Base-by-base conservation (phyloP, 1,284 basidiomycete genomes). In the Trametes pubescens region DNA sequence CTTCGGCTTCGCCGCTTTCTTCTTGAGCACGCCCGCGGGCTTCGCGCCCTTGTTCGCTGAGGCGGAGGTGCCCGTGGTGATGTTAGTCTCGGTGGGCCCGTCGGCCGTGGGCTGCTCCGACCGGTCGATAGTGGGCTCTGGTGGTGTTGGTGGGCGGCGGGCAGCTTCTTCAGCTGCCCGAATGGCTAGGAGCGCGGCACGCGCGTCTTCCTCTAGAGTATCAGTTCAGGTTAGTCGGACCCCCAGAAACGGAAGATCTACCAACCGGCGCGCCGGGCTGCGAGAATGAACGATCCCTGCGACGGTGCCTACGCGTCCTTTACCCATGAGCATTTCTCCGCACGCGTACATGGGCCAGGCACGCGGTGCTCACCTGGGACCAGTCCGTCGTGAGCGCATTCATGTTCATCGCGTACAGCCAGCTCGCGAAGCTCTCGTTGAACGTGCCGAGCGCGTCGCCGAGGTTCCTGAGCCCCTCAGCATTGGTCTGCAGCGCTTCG, bases 371-470 rank as follows among this genome's bases (percentile, higher is more conserved):
- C 70, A 91, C 94, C 84, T 96, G 91, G 0, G 87, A 87, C 95
- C 95, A 98, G 75, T 97, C 95, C 0, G 91, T 90, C 32, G 95
- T 96, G 67, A 96, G 86, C 0, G 94, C 91, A 73, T 97, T 96
- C 94, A 98, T 97, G 75, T 95, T 92, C 85, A 98, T 88, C 11
- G 91, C 89, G 76, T 96, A 96, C 21, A 98, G 78, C 84, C 91
- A 96, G 75, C 93, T 94, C 11, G 95, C 91, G 74, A 98, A 98
- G 44, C 90, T 90, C 76, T 98, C 96, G 75, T 98, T 97, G 81
- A 98, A 98, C 13, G 86, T 89, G 5, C 87, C 85, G 52, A 98
- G 82, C 21, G 93, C 90, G 54, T 90, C 82, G 74, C 92, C 89
- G 61, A 98, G 85, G 24, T 82, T 80, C 61, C 86, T 85, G 70